phyloP scores from a whole-genome alignment of 306 rosid species.

The Albizia julibrissin region DNA sequence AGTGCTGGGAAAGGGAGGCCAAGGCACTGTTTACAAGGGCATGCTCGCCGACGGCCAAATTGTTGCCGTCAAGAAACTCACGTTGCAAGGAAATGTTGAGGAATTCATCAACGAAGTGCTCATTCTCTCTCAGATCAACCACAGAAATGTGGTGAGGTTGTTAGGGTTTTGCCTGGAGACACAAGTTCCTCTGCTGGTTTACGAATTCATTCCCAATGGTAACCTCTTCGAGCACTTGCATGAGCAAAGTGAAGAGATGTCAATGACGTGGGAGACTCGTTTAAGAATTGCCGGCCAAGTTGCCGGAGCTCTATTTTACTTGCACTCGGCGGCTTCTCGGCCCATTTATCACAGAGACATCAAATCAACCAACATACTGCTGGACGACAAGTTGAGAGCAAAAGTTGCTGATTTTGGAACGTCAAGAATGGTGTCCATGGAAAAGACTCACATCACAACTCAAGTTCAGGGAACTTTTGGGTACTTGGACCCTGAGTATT shows the following conservation, averaged over 20 bases:
- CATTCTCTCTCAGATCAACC: conserved; percentile 44
- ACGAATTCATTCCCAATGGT: conserved; percentile 45
- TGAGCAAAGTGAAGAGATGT: conserved; percentile 17
- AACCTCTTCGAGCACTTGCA: conserved; percentile 33
- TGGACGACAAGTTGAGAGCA: conserved; percentile 34
- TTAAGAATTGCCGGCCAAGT: conserved; percentile 37
- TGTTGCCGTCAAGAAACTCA: conserved; percentile 39
- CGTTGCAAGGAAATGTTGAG: conserved; percentile 23
- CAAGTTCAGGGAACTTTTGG: conserved; percentile 38
- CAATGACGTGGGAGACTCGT: conserved; percentile 42
- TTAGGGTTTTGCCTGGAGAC: conserved; percentile 43
- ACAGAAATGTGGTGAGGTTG: conserved; percentile 45
- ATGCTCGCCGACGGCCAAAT: conserved; percentile 36
- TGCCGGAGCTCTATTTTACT: conserved; percentile 36
- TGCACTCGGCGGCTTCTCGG: conserved; percentile 34
- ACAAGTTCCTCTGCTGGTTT: conserved; percentile 33
- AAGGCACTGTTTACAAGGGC: conserved; percentile 47
- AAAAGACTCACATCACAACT: conserved; percentile 39
- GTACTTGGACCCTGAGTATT: conserved; percentile 42
- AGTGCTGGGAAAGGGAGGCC: conserved; percentile 48
- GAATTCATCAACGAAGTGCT: conserved; percentile 41
- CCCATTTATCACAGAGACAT: conserved; percentile 45
- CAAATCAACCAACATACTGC: conserved; percentile 39
- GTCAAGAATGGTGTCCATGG: conserved; percentile 31
- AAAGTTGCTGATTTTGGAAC: conserved; percentile 42